These are phyloP conservation scores for Solanum pinnatisectum DNA, from an alignment of 257 asterid genomes.

Conservation along the genomic window DNA sequence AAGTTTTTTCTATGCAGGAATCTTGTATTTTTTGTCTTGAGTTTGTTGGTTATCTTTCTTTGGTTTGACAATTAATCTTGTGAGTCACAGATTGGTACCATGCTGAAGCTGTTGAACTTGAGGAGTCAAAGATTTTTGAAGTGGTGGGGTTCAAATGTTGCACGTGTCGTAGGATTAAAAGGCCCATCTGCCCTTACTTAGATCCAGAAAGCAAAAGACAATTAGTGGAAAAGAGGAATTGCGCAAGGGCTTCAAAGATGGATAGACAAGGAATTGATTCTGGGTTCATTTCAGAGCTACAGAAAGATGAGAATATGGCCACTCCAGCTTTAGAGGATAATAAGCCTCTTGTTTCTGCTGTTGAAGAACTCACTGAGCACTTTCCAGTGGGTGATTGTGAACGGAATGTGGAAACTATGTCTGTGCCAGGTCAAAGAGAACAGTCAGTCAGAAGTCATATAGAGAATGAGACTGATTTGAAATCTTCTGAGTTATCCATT, in stretches of 20 bases:
- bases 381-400: constrained; percentile 9
- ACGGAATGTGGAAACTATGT: constrained; percentile 1
- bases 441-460: constrained; percentile 29
- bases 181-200: constrained; percentile 58
- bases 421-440: background rate
- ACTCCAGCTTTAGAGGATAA: constrained; percentile 9
- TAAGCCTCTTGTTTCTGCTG: constrained; percentile 20
- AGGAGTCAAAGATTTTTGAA: constrained; percentile 42
- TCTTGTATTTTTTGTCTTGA: background rate
- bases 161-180: constrained; percentile 61
- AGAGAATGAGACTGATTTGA: constrained; percentile 6
- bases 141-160: constrained; percentile 73
- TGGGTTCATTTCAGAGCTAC: background rate
- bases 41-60: background rate
- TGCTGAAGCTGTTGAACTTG: constrained; percentile 61
- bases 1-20: constrained; percentile 16
- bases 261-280: constrained; percentile 15
- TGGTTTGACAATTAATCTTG: background rate
- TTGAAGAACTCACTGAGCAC: constrained; percentile 12
- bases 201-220: constrained; percentile 19
- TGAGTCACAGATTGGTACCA: constrained; percentile 69
- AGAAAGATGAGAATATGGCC: constrained; percentile 10
- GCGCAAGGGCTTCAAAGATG: constrained; percentile 22
- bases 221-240: constrained; percentile 20
- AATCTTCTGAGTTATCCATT: constrained; percentile 11